phyloP scores from a whole-genome alignment of 352 stramenopile species.

The Elongisporangium prolatum region DNA sequence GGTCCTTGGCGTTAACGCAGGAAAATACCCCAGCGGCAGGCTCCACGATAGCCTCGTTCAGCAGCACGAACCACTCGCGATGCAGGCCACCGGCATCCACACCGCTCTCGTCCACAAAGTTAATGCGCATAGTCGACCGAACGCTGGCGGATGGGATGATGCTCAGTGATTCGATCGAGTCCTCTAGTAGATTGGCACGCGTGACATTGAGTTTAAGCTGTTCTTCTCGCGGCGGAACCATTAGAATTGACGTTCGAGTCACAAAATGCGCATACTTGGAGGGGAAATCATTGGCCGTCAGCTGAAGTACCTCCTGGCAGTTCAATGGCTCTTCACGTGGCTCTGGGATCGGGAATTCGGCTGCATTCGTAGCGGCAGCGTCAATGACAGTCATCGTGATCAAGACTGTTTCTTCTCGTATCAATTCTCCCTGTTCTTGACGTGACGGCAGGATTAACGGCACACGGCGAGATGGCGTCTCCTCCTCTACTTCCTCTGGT shows the following conservation, averaged over 20 bases:
- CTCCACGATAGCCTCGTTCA: conserved; percentile 30
- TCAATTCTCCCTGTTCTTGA: not conserved
- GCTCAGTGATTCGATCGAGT: conserved; percentile 20
- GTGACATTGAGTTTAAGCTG: conserved; percentile 1
- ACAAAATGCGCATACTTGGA: conserved; percentile 50
- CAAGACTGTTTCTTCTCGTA: not conserved
- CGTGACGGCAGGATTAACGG: not conserved
- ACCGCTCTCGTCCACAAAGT: conserved; percentile 60
- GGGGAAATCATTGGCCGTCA: conserved; percentile 20
- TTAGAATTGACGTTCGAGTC: conserved; percentile 2
- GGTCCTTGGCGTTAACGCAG: conserved; percentile 25
- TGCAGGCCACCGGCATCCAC: conserved; percentile 63
- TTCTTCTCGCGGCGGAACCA: conserved; percentile 5
- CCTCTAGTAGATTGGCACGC: not conserved
- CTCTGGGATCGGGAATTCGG: not conserved
- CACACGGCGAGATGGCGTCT: not conserved
- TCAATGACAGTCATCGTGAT: not conserved
- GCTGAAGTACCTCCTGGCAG: conserved; percentile 7
- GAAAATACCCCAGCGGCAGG: conserved; percentile 18
- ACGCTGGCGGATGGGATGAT: conserved; percentile 20
- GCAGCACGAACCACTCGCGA: conserved; percentile 68
- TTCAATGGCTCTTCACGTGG: not conserved
- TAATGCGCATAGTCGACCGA: conserved; percentile 31
- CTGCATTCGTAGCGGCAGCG: not conserved
- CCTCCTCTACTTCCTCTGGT: not conserved